Base-by-base conservation (phyloP, 768 basidiomycete species). In the Neoboletus brunneissimus region DNA sequence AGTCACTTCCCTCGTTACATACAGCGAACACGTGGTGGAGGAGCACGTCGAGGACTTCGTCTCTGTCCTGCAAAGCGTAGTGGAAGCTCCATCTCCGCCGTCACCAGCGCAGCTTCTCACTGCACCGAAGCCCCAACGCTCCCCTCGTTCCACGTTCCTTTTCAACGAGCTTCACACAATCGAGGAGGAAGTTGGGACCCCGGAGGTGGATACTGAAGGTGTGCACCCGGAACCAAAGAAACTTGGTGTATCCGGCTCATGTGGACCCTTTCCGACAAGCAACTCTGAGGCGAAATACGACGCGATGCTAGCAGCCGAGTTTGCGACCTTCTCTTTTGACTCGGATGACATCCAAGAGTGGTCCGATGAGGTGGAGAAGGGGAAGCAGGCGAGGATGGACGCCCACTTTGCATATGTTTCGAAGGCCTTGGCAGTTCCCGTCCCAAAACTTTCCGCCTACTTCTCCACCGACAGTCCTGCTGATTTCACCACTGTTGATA, bases 281-380 rank as follows among this genome's bases (percentile, higher is more conserved):
- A 22, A 32, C n/a, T 51, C 51, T 2, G 41, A 56, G 31, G 52
- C 42, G n/a, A 55, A 51, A 35, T 63, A 51, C 41, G 48, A 64
- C 13, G 57, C 48, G 23, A 53, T 59, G 22, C 31, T 48, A 13
- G 48, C 47, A 40, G 32, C 57, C 34, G 61, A 64, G 29, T 54
- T 60, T 49, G 49, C 49, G 1, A 35, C 27, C 5, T 64, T 64
- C 42, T 43, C 54, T 6, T 44, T 63, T 34, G 31, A 53, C 40
- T 59, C 57, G 43, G 35, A 48, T n/a, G 50, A 54, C 32, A 23
- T 60, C n/a, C 46, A 56, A 11, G 62, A 60, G 22, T 63, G 61
- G 61, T 46, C 53, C 7, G 58, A 60, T 18, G 53, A 63, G 22
- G 38, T 60, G 35, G 62, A 63, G 50, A 54, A 7, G 31, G 34